phyloP scores from a whole-genome alignment of 192 early-diverging fungal genomes.

The Chytriomyces sp. region DNA sequence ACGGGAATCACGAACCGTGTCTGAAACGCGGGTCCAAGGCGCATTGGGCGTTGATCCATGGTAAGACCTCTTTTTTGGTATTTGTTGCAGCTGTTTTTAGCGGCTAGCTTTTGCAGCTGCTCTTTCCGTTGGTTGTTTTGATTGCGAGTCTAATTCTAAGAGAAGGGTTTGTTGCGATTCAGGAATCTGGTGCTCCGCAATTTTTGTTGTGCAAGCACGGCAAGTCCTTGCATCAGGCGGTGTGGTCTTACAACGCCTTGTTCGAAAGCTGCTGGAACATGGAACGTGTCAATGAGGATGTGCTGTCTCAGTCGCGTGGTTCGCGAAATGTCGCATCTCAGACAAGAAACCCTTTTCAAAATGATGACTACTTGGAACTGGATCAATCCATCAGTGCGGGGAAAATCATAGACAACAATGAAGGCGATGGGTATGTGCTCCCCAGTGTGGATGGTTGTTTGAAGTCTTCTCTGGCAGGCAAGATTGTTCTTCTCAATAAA shows the following conservation, averaged over 20 bases:
- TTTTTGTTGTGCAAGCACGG: constrained; percentile 32
- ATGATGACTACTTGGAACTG: constrained; percentile 9
- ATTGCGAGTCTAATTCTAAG: neutral
- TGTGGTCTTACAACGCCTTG: constrained; percentile 16
- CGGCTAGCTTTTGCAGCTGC: neutral
- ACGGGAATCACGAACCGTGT: constrained; percentile 39
- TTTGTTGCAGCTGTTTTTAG: neutral
- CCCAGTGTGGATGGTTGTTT: constrained; percentile 11
- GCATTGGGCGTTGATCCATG: constrained; percentile 37
- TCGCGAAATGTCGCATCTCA: neutral
- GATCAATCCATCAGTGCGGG: neutral
- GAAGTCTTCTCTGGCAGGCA: constrained; percentile 6
- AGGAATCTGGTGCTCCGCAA: neutral
- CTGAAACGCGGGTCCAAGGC: constrained; percentile 34
- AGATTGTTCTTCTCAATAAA: constrained; percentile 13
- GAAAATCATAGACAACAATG: neutral
- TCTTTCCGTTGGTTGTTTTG: neutral
- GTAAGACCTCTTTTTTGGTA: neutral
- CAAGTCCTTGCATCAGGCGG: constrained; percentile 35
- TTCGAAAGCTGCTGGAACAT: constrained; percentile 20
- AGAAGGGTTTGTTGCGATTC: neutral
- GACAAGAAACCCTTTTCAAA: neutral
- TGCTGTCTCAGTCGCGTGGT: neutral
- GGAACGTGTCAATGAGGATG: constrained; percentile 4
- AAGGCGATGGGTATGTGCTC: neutral